Percentiles rank a stretch among this genome's conserved stretches.
These are phyloP conservation scores for Nicotiana paniculata DNA, from an alignment of 257 asterid species.

Conservation along the genomic window DNA sequence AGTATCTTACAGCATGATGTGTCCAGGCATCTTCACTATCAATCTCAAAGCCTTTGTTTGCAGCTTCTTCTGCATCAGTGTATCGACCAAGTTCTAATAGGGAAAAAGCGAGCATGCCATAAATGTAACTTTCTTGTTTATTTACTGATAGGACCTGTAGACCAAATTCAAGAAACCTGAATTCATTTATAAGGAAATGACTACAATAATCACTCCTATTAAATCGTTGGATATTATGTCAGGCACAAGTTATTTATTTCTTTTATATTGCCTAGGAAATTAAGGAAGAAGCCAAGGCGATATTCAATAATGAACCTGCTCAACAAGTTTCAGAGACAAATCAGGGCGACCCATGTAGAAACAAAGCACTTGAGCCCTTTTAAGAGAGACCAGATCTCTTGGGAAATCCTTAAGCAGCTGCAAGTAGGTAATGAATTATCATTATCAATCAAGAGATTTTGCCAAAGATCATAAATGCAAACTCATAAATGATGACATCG, in stretches of 20 bases:
- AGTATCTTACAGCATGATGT: constrained; percentile 78
- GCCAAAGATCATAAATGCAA: background rate
- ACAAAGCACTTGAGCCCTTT: constrained; percentile 81
- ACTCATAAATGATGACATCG: background rate
- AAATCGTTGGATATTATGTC: background rate
- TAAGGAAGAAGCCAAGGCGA: background rate
- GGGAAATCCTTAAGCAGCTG: constrained; percentile 80
- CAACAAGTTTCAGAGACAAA: constrained; percentile 63
- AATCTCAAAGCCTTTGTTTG: constrained; percentile 64
- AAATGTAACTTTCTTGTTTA: constrained; percentile 51
- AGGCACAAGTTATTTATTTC: background rate
- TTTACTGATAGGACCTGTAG: constrained; percentile 68
- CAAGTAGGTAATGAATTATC: constrained; percentile 11
- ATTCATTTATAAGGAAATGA: background rate
- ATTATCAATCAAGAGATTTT: constrained; percentile 7
- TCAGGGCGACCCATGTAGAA: constrained; percentile 86
- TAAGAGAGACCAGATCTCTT: constrained; percentile 67
- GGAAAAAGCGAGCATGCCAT: constrained; percentile 92
- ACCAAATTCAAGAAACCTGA: constrained; percentile 1
- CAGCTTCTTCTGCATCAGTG: constrained; percentile 75
- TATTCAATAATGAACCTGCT: constrained; percentile 43
- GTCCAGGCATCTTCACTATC: constrained; percentile 78
- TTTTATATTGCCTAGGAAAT: background rate
- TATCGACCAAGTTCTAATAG: constrained; percentile 79
- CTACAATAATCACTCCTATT: background rate